phyloP scores from a whole-genome alignment of 2,329 filamentous ascomycete species.

The Lizonia empirigonia region DNA sequence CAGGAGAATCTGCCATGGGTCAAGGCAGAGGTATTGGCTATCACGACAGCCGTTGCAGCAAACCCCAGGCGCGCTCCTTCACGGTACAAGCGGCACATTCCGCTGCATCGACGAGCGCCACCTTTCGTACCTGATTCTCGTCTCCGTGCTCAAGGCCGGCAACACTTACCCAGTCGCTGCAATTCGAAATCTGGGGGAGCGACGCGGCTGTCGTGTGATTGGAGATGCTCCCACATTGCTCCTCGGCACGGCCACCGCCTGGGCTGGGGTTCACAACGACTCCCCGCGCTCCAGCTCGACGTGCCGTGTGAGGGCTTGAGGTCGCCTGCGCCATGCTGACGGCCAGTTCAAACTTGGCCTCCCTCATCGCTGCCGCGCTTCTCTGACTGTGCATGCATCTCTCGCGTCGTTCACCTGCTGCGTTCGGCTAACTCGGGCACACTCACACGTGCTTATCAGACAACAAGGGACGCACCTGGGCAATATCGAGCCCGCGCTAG shows the following conservation, averaged over 20 bases:
- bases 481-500: constrained; percentile 46
- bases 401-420: constrained; percentile 9
- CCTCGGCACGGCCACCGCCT: constrained; percentile 20
- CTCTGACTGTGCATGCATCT: neutral
- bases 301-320: constrained; percentile 10
- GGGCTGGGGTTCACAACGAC: neutral
- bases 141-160: constrained; percentile 19
- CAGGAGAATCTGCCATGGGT: too few relatives aligned
- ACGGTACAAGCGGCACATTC: constrained; percentile 13
- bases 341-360: neutral
- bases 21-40: too few relatives aligned
- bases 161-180: constrained; percentile 20
- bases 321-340: constrained; percentile 19
- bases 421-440: constrained; percentile 26
- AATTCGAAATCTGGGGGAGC: constrained; percentile 31
- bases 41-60: too few relatives aligned
- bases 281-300: constrained; percentile 18
- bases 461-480: constrained; percentile 33
- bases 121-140: constrained; percentile 25
- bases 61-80: too few relatives aligned
- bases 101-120: constrained; percentile 31
- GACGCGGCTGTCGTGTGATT: constrained; percentile 31
- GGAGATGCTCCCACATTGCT: constrained; percentile 28
- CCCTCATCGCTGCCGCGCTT: constrained; percentile 2
- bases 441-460: constrained; percentile 42